Conservation (phyloP, 306 rosid genomes). For the Quercus variabilis region DNA sequence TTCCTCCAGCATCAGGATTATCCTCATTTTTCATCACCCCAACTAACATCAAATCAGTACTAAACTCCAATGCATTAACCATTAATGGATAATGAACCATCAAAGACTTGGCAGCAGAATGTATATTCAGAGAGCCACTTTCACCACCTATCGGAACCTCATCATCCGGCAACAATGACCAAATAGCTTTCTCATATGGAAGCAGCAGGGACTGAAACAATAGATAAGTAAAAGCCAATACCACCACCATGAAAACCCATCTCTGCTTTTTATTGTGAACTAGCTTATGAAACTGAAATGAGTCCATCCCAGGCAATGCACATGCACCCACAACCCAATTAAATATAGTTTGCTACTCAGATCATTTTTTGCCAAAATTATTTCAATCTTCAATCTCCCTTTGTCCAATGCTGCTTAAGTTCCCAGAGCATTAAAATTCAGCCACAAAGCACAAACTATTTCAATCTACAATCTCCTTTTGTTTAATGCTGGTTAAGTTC, state of each 20-base stretch:
- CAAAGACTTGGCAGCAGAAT: conserved; percentile 40
- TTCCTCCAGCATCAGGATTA: conserved; percentile 24
- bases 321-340: conserved; percentile 18
- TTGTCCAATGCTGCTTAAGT: conserved; percentile 17
- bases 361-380: conserved; percentile 19
- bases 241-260: conserved; percentile 54
- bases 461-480: conserved; percentile 12
- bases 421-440: conserved; percentile 21
- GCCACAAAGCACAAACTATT: conserved; percentile 10
- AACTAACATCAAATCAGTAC: conserved; percentile 23
- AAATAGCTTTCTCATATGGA: conserved; percentile 62
- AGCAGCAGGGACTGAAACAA: conserved; percentile 69
- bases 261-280: conserved; percentile 40
- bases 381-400: conserved; percentile 15
- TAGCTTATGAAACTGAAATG: conserved; percentile 35
- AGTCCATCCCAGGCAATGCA: conserved; percentile 23
- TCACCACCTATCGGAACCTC: conserved; percentile 8
- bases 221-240: conserved; percentile 57
- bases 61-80: conserved; percentile 34
- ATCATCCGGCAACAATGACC: conserved; percentile 44
- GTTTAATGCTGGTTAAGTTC: conserved; percentile 19
- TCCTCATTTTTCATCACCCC: conserved; percentile 21
- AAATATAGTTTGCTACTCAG: background rate
- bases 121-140: conserved; percentile 16
- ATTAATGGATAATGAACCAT: conserved; percentile 43